A percentile compares a stretch with the other conserved stretches of the same genome.
Conservation (phyloP, 768 basidiomycete genomes). For the Auriculariales sp. region DNA sequence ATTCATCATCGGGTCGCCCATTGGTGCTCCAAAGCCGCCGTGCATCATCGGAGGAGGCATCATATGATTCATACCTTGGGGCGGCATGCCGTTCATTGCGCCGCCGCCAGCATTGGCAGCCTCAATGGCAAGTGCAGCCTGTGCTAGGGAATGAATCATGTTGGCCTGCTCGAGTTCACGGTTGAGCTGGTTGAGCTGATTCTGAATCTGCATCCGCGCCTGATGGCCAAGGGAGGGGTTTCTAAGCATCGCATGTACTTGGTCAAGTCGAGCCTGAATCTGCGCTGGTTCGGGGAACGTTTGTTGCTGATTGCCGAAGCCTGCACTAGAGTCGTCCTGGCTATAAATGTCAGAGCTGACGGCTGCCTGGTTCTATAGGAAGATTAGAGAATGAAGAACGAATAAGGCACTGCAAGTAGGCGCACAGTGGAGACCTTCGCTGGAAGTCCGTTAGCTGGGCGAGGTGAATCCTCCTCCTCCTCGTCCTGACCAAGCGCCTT, state of each 20-base stretch:
- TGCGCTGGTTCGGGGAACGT: constrained; percentile 65
- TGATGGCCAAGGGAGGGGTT: constrained; percentile 58
- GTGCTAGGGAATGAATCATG: constrained; percentile 37
- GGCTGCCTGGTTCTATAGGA: too few relatives aligned
- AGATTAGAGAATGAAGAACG: too few relatives aligned
- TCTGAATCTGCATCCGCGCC: constrained; percentile 66
- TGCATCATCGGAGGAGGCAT: constrained; percentile 5
- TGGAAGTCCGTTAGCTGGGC: constrained; percentile 7
- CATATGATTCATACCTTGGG: constrained; percentile 8
- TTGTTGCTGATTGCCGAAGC: constrained; percentile 31
- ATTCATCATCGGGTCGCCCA: constrained; percentile 13
- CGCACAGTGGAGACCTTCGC: too few relatives aligned
- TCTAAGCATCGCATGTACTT: constrained; percentile 65
- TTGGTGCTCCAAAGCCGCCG: constrained; percentile 28
- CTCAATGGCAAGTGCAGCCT: not conserved
- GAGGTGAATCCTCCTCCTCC: constrained; percentile 9
- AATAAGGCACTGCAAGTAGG: too few relatives aligned
- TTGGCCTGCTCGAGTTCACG: constrained; percentile 71
- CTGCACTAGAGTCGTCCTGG: too few relatives aligned
- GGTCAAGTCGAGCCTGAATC: constrained; percentile 73
- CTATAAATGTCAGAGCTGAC: too few relatives aligned
- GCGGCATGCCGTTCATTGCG: constrained; percentile 8
- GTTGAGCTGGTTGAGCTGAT: constrained; percentile 70
- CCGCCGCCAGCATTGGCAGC: constrained; percentile 7
- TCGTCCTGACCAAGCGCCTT: constrained; percentile 46